Evolutionary conservation across 768 basidiomycete species (phyloP).

Genomic region (Suillus luteus): DNA sequence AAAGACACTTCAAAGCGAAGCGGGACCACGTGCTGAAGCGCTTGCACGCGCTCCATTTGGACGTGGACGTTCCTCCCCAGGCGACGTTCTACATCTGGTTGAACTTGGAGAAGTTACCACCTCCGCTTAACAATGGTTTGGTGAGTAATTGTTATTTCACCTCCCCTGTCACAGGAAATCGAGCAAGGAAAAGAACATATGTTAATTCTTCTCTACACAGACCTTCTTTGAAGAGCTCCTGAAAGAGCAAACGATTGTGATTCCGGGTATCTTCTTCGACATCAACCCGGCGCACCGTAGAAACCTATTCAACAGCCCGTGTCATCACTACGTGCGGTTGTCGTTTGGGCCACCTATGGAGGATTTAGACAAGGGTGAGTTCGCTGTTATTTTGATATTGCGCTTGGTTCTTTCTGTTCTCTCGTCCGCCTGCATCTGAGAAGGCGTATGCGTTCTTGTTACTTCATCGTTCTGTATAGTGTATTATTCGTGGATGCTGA

Average conservation of each 20-base stretch:
- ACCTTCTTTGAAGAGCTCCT: slow-evolving; percentile 95
- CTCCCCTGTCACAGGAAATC: neutral
- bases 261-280: slow-evolving; percentile 90
- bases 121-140: slow-evolving; percentile 86
- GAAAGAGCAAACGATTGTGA: slow-evolving; percentile 88
- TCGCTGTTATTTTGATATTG: neutral
- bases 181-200: neutral
- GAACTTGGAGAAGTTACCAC: slow-evolving; percentile 74
- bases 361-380: slow-evolving; percentile 73
- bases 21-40: slow-evolving; percentile 86
- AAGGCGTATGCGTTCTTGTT: neutral
- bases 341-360: slow-evolving; percentile 84
- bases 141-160: slow-evolving; percentile 40
- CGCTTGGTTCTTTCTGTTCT: neutral
- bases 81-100: slow-evolving; percentile 97
- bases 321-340: slow-evolving; percentile 86
- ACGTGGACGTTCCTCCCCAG: slow-evolving; percentile 72
- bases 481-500: slow-evolving; percentile 7
- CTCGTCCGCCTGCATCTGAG: neutral
- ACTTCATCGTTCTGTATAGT: neutral
- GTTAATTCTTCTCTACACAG: slow-evolving; percentile 31
- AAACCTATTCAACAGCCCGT: slow-evolving; percentile 88
- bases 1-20: slow-evolving; percentile 89
- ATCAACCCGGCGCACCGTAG: slow-evolving; percentile 78
- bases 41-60: slow-evolving; percentile 75